Base-by-base conservation (phyloP, 768 basidiomycete species). In the Exidia glandulosa region DNA sequence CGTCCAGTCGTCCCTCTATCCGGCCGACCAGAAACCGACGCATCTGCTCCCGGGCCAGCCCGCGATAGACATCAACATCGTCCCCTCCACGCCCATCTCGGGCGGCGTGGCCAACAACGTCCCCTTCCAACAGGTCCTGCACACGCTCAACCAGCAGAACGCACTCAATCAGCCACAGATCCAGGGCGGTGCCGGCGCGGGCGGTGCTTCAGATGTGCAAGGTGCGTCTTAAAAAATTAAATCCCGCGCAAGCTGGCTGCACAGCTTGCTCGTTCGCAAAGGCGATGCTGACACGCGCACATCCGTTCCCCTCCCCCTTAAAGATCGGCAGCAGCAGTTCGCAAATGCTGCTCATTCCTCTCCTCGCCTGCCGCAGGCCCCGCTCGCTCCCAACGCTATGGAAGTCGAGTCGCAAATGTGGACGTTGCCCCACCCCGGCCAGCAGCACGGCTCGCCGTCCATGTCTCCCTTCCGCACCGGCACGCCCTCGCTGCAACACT, bases 81-180 rank as follows among this genome's bases (percentile, higher is more conserved):
- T 90, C 6, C 90, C 90, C 45, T 87, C 89, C 25, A 92, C 90
- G 2, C 90, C 90, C 7, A 77, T 92, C 59, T 81, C 80, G 61
- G 85, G 83, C 48, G 83, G 74, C 34, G 77, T 74, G 30, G 73
- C 73, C 36, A 71, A 73, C 10, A 76, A 78, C 61, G 77, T 74
- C 36, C 77, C 80, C 41, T 86, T 84, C 75, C 79, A 80, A 64
- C 73, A 75, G 34, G 74, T 76, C 55, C 69, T 80, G 64, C 70
- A 77, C 62, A 76, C 77, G 19, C 73, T 85, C 56, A 75, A 77
- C 63, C 80, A 81, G 32, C 34, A 45, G 19, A 45, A 45, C 41
- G 41, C 41, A 45, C 41, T 45, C 41, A 45, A 45, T 45, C 41
- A 45, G 41, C 6, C 9, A 14, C 41, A 45, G 41, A 45, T 14